These are phyloP conservation scores for Thuja plicata DNA, from an alignment of 83 land plant species.

Conservation along the genomic window DNA sequence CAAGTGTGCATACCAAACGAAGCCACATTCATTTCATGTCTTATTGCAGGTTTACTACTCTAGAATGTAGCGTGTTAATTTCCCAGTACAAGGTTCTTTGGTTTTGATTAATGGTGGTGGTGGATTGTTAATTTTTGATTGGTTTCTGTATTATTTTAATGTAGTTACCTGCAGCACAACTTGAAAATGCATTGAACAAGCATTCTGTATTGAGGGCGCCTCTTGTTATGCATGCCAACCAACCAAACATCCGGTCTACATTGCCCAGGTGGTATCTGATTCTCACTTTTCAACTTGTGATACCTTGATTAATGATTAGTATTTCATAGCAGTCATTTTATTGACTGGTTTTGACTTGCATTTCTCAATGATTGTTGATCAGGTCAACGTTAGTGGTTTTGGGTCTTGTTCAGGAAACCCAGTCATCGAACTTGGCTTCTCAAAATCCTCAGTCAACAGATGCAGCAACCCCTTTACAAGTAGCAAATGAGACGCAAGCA, in stretches of 20 bases:
- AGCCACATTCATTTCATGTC: constrained; percentile 91
- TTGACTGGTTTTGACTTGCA: constrained; percentile 11
- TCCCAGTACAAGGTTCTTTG: neutral
- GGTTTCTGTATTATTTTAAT: constrained; percentile 8
- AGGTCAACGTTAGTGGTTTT: constrained; percentile 80
- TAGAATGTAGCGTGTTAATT: constrained; percentile 3
- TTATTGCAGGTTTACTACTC: constrained; percentile 74
- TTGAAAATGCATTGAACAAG: constrained; percentile 85
- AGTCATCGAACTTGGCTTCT: constrained; percentile 20
- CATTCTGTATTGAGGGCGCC: constrained; percentile 68
- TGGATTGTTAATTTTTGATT: neutral
- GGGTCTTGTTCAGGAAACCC: constrained; percentile 63
- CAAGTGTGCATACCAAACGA: constrained; percentile 85
- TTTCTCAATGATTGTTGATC: constrained; percentile 5
- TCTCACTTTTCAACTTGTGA: neutral
- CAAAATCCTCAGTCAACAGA: neutral
- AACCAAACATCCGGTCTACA: constrained; percentile 66
- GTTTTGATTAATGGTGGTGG: neutral
- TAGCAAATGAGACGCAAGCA: neutral
- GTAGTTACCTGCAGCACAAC: constrained; percentile 92
- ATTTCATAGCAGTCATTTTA: neutral
- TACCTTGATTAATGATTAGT: neutral
- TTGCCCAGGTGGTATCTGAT: constrained; percentile 69
- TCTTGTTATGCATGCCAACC: constrained; percentile 77
- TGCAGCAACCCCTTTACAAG: neutral